Percentiles rank a stretch among this genome's conserved stretches.
Evolutionary conservation across 2,329 filamentous ascomycete species (phyloP).

Genomic region (Talaromyces verruculosus): DNA sequence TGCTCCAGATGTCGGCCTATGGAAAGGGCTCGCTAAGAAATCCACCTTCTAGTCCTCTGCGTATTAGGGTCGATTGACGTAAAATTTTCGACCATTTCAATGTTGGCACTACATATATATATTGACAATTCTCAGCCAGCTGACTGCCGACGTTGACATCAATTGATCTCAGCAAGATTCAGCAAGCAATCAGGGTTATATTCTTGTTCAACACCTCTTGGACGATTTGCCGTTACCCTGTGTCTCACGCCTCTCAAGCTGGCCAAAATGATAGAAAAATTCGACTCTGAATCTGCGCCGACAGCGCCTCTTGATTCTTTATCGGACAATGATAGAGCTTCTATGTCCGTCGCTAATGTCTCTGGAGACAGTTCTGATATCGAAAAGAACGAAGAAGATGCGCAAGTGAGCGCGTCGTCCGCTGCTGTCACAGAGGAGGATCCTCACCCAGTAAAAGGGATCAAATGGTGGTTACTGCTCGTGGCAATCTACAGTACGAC

Average conservation of each 20-base stretch:
- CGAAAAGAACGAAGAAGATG: not conserved
- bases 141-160: not conserved
- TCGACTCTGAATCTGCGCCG: not conserved
- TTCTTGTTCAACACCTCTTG: not conserved
- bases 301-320: not conserved
- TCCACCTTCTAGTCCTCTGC: not conserved
- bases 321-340: not conserved
- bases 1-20: not conserved
- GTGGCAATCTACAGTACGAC: constrained; percentile 37
- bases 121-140: not conserved
- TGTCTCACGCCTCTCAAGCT: not conserved
- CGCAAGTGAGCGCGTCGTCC: not conserved
- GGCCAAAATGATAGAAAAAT: not conserved
- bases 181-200: not conserved
- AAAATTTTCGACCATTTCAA: not conserved
- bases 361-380: not conserved
- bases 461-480: not conserved
- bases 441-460: not conserved
- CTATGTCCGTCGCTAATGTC: not conserved
- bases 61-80: not conserved
- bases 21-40: not conserved
- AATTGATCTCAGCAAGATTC: no score
- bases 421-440: not conserved
- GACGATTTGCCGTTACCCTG: not conserved
- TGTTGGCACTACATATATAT: no score